Base-by-base conservation (phyloP, 1,284 basidiomycete genomes). In the Malassezia obtusa region DNA sequence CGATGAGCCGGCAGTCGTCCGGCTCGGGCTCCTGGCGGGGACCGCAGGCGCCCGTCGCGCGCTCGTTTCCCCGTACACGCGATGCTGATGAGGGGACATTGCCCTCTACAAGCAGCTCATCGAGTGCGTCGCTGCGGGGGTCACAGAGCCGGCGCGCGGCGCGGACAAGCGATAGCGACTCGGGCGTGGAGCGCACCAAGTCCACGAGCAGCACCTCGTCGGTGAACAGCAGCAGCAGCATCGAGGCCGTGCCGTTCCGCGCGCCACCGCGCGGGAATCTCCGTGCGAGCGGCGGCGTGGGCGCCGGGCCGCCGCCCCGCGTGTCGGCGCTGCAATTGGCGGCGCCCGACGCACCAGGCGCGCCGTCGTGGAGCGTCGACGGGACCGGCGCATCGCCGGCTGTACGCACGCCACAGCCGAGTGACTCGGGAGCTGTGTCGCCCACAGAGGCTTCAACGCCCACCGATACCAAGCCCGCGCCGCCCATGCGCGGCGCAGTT, bases 241-340 rank as follows among this genome's bases (percentile, higher is more conserved):
- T 73, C 25, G 70, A 73, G 39, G 67, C 70, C 4, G 67, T 58
- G 0, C 70, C 70, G 10, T 73, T 73, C 36, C 64, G 69, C 10
- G 61, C 65, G 25, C 68, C 68, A 11, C 70, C 70, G 14, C 50
- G 64, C 10, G 70, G 70, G n/a, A 71, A 71, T 36, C 24, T 56
- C n/a, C 45, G 45, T 6, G 11, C 9, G 9, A 9, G n/a, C 21
- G 25, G 30, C 22, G 8, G 25, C 25, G n/a, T 36, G 21, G n/a
- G n/a, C n/a, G 21, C 35, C 6, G n/a, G 35, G 21, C 35, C 8
- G n/a, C 3, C 21, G 35, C n/a, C n/a, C n/a, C n/a, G n/a, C n/a
- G n/a, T n/a, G n/a, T n/a, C n/a, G n/a, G n/a, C n/a, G n/a, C n/a
- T n/a, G n/a, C n/a, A n/a, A n/a, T n/a, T n/a, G n/a, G 31, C 37